These are phyloP conservation scores for Bruguiera parviflora DNA, from an alignment of 345 rosid species.

Conservation along the genomic window DNA sequence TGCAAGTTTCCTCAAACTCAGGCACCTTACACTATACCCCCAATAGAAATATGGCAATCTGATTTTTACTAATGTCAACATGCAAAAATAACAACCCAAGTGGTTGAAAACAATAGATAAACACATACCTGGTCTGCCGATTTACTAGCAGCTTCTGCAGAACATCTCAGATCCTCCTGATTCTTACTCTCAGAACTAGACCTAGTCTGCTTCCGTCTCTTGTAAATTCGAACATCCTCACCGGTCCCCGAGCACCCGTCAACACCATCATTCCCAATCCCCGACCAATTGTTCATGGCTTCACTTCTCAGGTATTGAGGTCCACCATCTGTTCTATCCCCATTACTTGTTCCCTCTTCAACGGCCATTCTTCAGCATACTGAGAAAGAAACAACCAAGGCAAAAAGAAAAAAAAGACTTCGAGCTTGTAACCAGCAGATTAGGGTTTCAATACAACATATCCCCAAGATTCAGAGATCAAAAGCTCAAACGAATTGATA, in stretches of 20 bases:
- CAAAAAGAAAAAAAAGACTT: conserved; percentile 18
- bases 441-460: conserved; percentile 31
- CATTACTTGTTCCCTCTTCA: conserved; percentile 45
- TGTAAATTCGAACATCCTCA: conserved; percentile 54
- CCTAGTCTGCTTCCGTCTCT: conserved; percentile 56
- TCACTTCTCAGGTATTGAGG: conserved; percentile 32
- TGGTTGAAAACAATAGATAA: neutral
- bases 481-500: conserved; percentile 13
- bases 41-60: too few species aligned
- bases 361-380: conserved; percentile 33
- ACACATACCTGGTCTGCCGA: conserved; percentile 45
- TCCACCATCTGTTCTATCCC: conserved; percentile 30
- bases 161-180: conserved; percentile 33
- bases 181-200: conserved; percentile 36
- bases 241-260: conserved; percentile 39
- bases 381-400: neutral
- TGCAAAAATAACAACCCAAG: conserved; percentile 2
- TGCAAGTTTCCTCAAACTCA: too few species aligned
- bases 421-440: conserved; percentile 22
- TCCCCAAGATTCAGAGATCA: conserved; percentile 11
- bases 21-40: too few species aligned
- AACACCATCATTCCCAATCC: conserved; percentile 32
- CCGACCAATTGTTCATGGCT: conserved; percentile 34
- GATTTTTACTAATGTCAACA: neutral
- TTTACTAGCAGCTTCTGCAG: conserved; percentile 34